phyloP scores from a whole-genome alignment of 2,329 filamentous ascomycete species.

The Elsinoe fawcettii region DNA sequence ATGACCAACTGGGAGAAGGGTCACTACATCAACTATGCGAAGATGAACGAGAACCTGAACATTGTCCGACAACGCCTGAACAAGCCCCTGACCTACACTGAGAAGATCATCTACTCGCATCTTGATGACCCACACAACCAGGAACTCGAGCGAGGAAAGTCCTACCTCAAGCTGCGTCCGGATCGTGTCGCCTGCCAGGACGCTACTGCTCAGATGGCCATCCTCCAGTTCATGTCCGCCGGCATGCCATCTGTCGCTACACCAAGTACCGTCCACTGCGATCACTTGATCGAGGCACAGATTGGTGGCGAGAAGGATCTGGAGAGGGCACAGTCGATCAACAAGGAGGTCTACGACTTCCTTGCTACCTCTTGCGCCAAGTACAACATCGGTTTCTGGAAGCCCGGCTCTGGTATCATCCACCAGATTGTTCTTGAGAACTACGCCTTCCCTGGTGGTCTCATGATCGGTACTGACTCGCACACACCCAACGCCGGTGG shows the following conservation, averaged over 20 bases:
- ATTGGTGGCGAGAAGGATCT: constrained; percentile 90
- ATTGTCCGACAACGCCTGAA: constrained; percentile 86
- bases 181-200: constrained; percentile 99
- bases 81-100: constrained; percentile 85
- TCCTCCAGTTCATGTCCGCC: constrained; percentile 98
- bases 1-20: constrained; percentile 95
- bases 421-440: constrained; percentile 98
- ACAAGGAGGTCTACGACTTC: constrained; percentile 99
- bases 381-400: constrained; percentile 99
- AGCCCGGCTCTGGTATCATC: constrained; percentile 96
- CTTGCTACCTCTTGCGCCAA: constrained; percentile 88
- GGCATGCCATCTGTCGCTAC: constrained; percentile 94
- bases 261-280: constrained; percentile 93
- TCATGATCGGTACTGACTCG: constrained; percentile 95
- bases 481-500: constrained; percentile 96
- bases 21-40: constrained; percentile 98
- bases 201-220: constrained; percentile 98
- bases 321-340: constrained; percentile 80
- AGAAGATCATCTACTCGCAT: constrained; percentile 86
- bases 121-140: constrained; percentile 93
- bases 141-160: constrained; percentile 90
- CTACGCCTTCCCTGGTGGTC: constrained; percentile 97
- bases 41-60: constrained; percentile 95
- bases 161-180: constrained; percentile 92
- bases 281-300: constrained; percentile 98